Evolutionary conservation across 2,329 filamentous ascomycete species (phyloP).

Genomic region (Phaeosphaeriaceae sp.): DNA sequence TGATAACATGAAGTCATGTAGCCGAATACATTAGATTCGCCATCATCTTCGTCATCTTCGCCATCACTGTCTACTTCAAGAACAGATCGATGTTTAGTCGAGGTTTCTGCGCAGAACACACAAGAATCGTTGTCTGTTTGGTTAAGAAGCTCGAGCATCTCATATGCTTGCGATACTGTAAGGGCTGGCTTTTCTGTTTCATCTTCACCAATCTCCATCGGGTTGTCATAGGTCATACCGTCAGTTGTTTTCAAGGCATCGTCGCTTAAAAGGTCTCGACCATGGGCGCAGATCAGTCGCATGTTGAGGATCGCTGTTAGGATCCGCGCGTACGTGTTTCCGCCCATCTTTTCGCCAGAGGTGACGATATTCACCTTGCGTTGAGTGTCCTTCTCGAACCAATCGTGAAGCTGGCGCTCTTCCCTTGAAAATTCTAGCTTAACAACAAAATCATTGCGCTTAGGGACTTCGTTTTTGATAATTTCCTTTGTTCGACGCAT

Average conservation of each 20-base stretch:
- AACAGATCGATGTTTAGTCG: constrained; percentile 62
- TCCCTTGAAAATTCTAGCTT: constrained; percentile 76
- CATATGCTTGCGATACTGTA: constrained; percentile 76
- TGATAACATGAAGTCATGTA: constrained; percentile 89
- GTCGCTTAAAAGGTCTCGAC: constrained; percentile 85
- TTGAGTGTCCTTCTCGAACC: constrained; percentile 81
- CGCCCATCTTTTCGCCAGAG: constrained; percentile 70
- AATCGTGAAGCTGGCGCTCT: constrained; percentile 79
- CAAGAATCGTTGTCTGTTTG: constrained; percentile 81
- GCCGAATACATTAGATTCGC: constrained; percentile 65
- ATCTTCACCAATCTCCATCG: constrained; percentile 87
- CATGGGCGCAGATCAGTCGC: constrained; percentile 89
- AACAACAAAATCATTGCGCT: constrained; percentile 73
- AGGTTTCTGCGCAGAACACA: constrained; percentile 53
- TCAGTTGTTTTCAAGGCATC: constrained; percentile 81
- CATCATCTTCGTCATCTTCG: constrained; percentile 59
- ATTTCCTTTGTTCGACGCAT: constrained; percentile 88
- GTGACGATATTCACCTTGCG: constrained; percentile 80
- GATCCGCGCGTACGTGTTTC: constrained; percentile 91
- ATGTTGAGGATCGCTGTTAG: constrained; percentile 89
- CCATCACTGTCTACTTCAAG: constrained; percentile 48
- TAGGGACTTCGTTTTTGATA: constrained; percentile 69
- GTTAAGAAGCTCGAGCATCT: constrained; percentile 82
- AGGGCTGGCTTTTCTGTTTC: constrained; percentile 66
- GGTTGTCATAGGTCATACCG: constrained; percentile 80